These are phyloP conservation scores for Casuarina cunninghamiana DNA, from an alignment of 306 rosid genomes.

Conservation along the genomic window DNA sequence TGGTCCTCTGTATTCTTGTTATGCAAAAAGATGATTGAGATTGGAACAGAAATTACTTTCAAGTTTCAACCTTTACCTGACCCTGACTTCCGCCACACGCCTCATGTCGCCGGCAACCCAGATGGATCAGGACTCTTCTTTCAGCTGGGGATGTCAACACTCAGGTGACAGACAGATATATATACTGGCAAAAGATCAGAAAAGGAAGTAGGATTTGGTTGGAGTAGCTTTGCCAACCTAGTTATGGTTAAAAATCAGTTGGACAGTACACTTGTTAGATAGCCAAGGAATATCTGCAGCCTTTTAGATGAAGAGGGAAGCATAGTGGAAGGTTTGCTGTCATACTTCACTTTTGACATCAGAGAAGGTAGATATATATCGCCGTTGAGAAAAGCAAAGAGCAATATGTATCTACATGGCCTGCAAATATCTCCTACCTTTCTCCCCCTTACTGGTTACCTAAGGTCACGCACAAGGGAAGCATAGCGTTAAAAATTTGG, in stretches of 20 bases:
- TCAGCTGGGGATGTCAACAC: slow-evolving; percentile 14
- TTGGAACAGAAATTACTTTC: not conserved
- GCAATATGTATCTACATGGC: not conserved
- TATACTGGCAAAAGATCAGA: slow-evolving; percentile 5
- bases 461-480: slow-evolving; percentile 6
- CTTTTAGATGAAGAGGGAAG: slow-evolving; percentile 26
- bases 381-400: not conserved
- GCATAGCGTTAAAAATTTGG: slow-evolving; percentile 5
- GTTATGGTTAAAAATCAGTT: slow-evolving; percentile 29
- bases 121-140: not conserved
- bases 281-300: slow-evolving; percentile 24
- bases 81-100: not conserved
- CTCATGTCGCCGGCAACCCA: slow-evolving; percentile 1
- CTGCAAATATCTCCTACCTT: slow-evolving; percentile 29
- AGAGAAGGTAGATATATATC: slow-evolving; percentile 25
- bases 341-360: slow-evolving; percentile 41
- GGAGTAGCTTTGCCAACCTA: slow-evolving; percentile 33
- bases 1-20: slow-evolving; percentile 35
- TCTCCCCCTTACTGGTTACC: slow-evolving; percentile 8
- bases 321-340: slow-evolving; percentile 46
- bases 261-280: slow-evolving; percentile 23
- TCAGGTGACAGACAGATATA: not conserved
- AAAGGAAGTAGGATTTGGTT: not conserved
- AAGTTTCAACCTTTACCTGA: slow-evolving; percentile 1
- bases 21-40: slow-evolving; percentile 14